Conservation (phyloP, 305 asterid species). For the Fraxinus velutina region DNA sequence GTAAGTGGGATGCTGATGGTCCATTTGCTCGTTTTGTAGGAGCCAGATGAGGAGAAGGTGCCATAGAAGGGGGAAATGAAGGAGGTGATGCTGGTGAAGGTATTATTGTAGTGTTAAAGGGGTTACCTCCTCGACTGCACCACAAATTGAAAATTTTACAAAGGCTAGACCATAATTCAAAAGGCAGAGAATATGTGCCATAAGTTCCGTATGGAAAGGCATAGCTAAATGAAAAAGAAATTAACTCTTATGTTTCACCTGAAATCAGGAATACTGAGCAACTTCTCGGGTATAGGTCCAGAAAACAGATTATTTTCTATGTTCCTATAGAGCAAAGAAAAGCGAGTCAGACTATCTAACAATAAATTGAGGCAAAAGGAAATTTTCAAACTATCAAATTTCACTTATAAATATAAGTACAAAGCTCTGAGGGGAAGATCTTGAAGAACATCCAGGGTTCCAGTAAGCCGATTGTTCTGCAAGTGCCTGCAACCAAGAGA, state of each 20-base stretch:
- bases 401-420: constrained; percentile 40
- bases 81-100: constrained; percentile 65
- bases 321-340: constrained; percentile 46
- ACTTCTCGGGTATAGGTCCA: constrained; percentile 74
- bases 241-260: constrained; percentile 44
- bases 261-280: constrained; percentile 69
- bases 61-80: constrained; percentile 44
- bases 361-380: not conserved
- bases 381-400: not conserved
- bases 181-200: not conserved
- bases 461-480: constrained; percentile 79
- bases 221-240: constrained; percentile 1
- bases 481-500: constrained; percentile 53
- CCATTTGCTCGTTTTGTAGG: constrained; percentile 35
- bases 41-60: constrained; percentile 40
- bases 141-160: constrained; percentile 12
- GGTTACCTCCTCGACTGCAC: constrained; percentile 76
- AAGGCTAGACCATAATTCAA: not conserved
- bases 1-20: constrained; percentile 38
- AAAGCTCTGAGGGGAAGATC: constrained; percentile 70
- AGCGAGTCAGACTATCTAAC: constrained; percentile 1
- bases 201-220: not conserved
- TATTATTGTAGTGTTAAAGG: constrained; percentile 73
- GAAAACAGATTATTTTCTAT: constrained; percentile 84
- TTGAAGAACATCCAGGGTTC: constrained; percentile 76